Percentiles rank a stretch among this genome's conserved stretches.
Conservation (phyloP, 1,284 basidiomycete genomes). For the Rhodotorula mucilaginosa region DNA sequence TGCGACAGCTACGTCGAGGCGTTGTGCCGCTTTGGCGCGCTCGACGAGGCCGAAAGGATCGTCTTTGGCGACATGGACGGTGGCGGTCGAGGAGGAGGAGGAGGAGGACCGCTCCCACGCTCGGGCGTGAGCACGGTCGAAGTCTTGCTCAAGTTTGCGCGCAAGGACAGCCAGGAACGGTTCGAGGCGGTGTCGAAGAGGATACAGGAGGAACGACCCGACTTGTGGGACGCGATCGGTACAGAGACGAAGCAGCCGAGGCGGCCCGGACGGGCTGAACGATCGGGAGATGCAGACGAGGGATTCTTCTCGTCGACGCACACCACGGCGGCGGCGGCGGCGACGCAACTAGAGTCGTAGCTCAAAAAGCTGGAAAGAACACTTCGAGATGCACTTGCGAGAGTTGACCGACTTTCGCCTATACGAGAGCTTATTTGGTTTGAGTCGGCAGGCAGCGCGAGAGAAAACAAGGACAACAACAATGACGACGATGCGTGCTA, state of each 20-base stretch:
- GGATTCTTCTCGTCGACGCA: neutral
- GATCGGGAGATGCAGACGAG: neutral
- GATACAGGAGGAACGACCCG: slow-evolving; percentile 9
- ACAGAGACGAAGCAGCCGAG: neutral
- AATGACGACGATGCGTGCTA: neutral
- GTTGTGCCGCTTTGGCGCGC: slow-evolving; percentile 66
- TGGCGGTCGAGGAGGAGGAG: slow-evolving; percentile 9
- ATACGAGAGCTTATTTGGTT: no score
- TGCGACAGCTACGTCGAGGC: slow-evolving; percentile 85
- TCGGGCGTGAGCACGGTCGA: slow-evolving; percentile 41
- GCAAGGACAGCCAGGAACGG: slow-evolving; percentile 15
- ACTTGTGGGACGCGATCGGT: slow-evolving; percentile 8
- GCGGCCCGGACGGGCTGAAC: neutral
- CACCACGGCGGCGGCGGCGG: neutral
- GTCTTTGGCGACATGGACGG: slow-evolving; percentile 63
- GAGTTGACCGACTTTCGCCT: no score
- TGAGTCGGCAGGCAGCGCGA: no score
- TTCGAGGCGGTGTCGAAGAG: neutral
- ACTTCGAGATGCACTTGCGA: no score
- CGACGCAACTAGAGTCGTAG: neutral
- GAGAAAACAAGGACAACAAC: neutral
- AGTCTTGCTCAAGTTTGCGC: slow-evolving; percentile 50
- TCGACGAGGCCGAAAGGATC: slow-evolving; percentile 67
- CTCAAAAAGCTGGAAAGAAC: no score
- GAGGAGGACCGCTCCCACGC: slow-evolving; percentile 43